Evolutionary conservation across 208 protist genomes (phyloP).

Genomic region (Acanthamoeba sp.): DNA sequence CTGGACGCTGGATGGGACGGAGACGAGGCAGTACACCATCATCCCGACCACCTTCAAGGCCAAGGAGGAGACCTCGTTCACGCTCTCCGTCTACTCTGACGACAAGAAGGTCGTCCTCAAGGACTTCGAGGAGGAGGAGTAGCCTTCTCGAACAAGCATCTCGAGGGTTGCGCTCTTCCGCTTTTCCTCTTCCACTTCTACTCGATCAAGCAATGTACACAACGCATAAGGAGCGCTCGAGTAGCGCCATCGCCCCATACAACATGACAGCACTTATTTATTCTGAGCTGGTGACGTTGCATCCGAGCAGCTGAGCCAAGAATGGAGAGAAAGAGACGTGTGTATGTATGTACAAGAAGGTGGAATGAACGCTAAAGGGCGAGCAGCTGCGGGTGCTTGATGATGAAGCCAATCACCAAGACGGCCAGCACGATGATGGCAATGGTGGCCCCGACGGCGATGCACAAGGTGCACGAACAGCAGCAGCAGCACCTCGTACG

Average conservation of each 20-base stretch:
- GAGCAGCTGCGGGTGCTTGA: neutral
- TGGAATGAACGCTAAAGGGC: neutral
- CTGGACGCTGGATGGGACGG: neutral
- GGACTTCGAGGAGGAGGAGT: constrained; percentile 1
- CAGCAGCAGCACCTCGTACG: neutral
- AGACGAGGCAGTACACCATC: constrained; percentile 52
- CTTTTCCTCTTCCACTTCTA: too few species aligned
- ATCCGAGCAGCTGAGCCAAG: neutral
- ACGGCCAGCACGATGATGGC: neutral
- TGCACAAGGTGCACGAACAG: neutral
- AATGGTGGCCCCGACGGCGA: neutral
- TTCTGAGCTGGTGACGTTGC: neutral
- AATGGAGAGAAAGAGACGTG: neutral
- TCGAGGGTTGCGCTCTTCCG: too few species aligned
- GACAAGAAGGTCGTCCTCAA: constrained; percentile 52
- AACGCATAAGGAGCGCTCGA: too few species aligned
- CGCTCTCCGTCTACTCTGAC: constrained; percentile 27
- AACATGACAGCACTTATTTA: neutral
- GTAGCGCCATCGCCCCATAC: too few species aligned
- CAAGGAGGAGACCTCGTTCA: constrained; percentile 54
- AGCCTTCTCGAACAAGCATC: neutral
- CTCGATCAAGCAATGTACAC: too few species aligned
- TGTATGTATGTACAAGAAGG: neutral
- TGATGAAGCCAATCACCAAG: constrained; percentile 1
- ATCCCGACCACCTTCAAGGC: constrained; percentile 69